These are phyloP conservation scores for Phoma sp. DNA, from an alignment of 2,329 filamentous ascomycete genomes.

Conservation along the genomic window DNA sequence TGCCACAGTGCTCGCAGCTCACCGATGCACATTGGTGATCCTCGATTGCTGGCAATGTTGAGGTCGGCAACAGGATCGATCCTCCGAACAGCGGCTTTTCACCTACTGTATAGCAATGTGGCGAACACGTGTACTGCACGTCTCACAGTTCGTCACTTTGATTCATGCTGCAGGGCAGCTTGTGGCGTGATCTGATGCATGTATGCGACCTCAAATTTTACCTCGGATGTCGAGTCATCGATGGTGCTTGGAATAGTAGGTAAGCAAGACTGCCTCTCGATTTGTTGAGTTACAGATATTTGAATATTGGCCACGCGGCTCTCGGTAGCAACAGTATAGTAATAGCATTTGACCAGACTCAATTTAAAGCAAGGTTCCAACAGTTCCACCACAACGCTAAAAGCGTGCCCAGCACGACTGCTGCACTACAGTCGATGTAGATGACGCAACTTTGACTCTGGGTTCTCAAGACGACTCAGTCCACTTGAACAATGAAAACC, in stretches of 20 bases:
- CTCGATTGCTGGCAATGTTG: not conserved
- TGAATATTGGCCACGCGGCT: constrained; percentile 8
- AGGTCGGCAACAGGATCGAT: not conserved
- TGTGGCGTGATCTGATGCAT: not conserved
- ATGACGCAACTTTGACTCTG: too few species aligned
- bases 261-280: constrained; percentile 13
- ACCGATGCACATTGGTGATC: not conserved
- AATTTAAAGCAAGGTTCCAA: not conserved
- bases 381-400: not conserved
- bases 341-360: not conserved
- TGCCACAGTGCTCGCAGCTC: not conserved
- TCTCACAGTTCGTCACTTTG: not conserved
- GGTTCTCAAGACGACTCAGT: too few species aligned
- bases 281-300: not conserved
- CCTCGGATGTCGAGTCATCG: constrained; percentile 4
- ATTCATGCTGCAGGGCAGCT: not conserved
- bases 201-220: not conserved
- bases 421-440: not conserved
- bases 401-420: not conserved
- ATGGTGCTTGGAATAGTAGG: not conserved
- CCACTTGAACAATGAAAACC: not conserved
- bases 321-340: not conserved
- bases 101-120: not conserved
- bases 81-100: not conserved
- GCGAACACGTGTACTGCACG: not conserved